These are phyloP conservation scores for Ceratocystis variospora DNA, from an alignment of 2,329 filamentous ascomycete species.

Conservation along the genomic window DNA sequence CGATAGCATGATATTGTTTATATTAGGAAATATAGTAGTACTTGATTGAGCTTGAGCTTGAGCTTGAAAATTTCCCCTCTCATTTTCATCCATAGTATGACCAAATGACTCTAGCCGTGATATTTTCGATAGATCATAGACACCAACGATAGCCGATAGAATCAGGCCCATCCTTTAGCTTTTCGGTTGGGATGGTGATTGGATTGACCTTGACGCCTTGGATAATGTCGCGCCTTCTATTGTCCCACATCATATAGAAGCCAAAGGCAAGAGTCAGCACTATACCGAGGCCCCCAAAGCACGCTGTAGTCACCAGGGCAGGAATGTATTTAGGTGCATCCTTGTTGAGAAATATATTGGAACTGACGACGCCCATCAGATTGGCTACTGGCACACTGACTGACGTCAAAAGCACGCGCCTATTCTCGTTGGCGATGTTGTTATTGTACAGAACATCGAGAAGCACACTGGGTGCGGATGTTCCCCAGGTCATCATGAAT, in stretches of 20 bases:
- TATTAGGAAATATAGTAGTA: background rate
- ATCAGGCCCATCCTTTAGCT: constrained; percentile 35
- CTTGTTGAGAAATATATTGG: constrained; percentile 52
- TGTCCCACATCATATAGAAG: constrained; percentile 44
- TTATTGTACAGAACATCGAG: constrained; percentile 60
- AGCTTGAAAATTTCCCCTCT: too few species aligned
- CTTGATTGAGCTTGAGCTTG: background rate
- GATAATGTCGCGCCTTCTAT: constrained; percentile 39
- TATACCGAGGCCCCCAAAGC: constrained; percentile 48
- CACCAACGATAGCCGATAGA: constrained; percentile 40
- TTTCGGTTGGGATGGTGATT: constrained; percentile 36
- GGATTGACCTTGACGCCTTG: constrained; percentile 37
- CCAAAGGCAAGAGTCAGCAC: constrained; percentile 42
- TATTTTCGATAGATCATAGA: constrained; percentile 38
- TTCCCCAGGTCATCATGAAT: constrained; percentile 77
- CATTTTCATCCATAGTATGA: too few species aligned
- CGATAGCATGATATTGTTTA: background rate
- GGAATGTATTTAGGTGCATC: constrained; percentile 54
- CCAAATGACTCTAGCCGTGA: constrained; percentile 22
- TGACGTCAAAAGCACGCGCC: constrained; percentile 54
- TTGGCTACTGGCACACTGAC: constrained; percentile 64
- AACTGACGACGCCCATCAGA: constrained; percentile 56
- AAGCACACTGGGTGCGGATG: constrained; percentile 58
- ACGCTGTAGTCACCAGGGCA: constrained; percentile 50
- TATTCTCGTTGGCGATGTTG: constrained; percentile 65